Percentiles rank a stretch among this genome's conserved stretches.
These are phyloP conservation scores for Ophiostoma fasciatum DNA, from an alignment of 2,329 filamentous ascomycete genomes.

Conservation along the genomic window DNA sequence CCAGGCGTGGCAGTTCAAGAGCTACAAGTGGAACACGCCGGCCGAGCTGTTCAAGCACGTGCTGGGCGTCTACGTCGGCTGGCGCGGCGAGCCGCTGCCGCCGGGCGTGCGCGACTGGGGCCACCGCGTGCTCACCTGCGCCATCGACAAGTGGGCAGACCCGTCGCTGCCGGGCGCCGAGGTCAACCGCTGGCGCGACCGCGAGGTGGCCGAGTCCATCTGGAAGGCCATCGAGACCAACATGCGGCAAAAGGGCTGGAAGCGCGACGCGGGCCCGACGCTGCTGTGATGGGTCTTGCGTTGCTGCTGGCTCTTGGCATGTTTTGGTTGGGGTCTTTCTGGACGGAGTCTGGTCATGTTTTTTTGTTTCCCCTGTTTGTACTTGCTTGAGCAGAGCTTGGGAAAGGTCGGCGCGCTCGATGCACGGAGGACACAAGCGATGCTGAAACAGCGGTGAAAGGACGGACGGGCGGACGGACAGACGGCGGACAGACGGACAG, in stretches of 20 bases:
- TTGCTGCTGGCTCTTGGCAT: no score
- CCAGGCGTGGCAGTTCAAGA: slow-evolving; percentile 97
- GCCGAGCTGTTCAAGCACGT: slow-evolving; percentile 82
- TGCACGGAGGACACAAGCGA: no score
- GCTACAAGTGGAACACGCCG: slow-evolving; percentile 88
- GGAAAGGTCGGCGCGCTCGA: no score
- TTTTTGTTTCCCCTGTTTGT: no score
- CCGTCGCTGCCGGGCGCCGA: slow-evolving; percentile 29
- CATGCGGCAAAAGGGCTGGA: slow-evolving; percentile 79
- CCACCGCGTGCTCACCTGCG: slow-evolving; percentile 61
- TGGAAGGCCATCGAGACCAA: slow-evolving; percentile 81
- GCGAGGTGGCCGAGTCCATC: slow-evolving; percentile 83
- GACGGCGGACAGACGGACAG: no score
- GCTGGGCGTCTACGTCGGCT: slow-evolving; percentile 78
- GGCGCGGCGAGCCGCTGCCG: slow-evolving; percentile 70
- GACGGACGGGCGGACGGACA: no score
- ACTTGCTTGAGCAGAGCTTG: no score
- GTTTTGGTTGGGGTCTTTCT: no score
- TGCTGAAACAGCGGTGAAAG: no score
- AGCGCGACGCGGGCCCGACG: slow-evolving; percentile 50
- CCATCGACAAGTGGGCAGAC: slow-evolving; percentile 71
- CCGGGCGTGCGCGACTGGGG: slow-evolving; percentile 73
- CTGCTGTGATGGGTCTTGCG: slow-evolving; percentile 34
- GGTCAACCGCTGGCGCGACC: slow-evolving; percentile 60
- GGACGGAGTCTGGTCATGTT: no score